Base-by-base conservation (phyloP, 768 basidiomycete genomes). In the Leccinum fibrillosum region DNA sequence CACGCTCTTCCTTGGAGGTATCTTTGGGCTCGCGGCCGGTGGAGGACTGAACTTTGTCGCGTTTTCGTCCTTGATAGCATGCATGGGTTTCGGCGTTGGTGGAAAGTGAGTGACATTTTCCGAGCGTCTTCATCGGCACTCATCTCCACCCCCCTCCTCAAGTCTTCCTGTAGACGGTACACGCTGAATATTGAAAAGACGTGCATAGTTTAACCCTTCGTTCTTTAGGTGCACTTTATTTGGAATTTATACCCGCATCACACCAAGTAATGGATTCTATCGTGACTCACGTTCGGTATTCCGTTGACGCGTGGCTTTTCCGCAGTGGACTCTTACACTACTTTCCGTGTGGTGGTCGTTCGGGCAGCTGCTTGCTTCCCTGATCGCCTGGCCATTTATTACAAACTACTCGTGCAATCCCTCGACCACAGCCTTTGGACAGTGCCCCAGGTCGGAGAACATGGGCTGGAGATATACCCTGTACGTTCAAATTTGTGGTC, bases 401-500 rank as follows among this genome's bases (percentile, higher is more conserved):
- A 77, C 77, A 25, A 81, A 79, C 59, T 85, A 79, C 63, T 82
- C 83, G 4, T 86, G 84, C 64, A 62, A 69, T 28, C 58, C 73
- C 17, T 62, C 62, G 44, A 59, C 61, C 28, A 28, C 28, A 58
- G 56, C 57, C 4, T 65, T 62, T 32, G 72, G 77, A 39, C 69
- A 80, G 62, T 86, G 85, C 61, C 64, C 73, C 2, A 77, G 76
- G 57, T 72, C 70, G 0, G 70, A 77, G 60, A 86, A 86, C 61
- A 82, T 81, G 78, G 85, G 85, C 11, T 86, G 84, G 84, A 74
- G 84, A 68, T 85, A 84, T 65, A 76, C 77, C 21, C 69, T 80
- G 76, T 82, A 68, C 2, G 66, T 62, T 11, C 19, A 30, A 58
- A 9, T 4, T 0, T 35, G 32, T 25, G 17, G 19, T 34, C 2